Conservation (phyloP, 495 filamentous ascomycete species). For the Gamarada debralockiae region DNA sequence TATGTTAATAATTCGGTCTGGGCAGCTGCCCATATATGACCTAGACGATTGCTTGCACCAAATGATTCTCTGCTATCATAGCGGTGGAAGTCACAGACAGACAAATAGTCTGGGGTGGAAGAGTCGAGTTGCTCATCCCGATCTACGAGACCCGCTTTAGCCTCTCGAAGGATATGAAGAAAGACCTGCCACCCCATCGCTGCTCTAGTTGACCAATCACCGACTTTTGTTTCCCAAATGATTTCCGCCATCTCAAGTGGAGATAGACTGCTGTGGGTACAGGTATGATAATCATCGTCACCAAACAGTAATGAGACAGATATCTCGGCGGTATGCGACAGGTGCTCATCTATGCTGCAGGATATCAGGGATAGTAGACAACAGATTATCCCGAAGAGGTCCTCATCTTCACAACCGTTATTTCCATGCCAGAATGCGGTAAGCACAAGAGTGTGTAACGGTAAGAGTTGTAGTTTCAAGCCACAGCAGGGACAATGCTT, state of each 20-base stretch:
- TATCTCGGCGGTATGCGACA: background rate
- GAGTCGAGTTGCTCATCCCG: background rate
- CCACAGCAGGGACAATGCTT: constrained; percentile 16
- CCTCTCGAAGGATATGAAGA: background rate
- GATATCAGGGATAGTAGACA: constrained; percentile 13
- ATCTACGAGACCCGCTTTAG: background rate
- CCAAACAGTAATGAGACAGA: background rate
- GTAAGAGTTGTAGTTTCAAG: constrained; percentile 13
- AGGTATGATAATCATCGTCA: background rate
- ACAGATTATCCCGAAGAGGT: constrained; percentile 18
- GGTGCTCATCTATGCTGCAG: background rate
- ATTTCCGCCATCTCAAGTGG: background rate
- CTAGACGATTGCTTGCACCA: background rate
- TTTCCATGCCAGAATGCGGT: constrained; percentile 12
- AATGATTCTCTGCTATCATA: background rate
- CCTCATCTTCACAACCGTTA: constrained; percentile 14
- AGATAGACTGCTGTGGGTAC: background rate
- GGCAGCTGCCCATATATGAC: background rate
- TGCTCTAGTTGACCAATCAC: background rate
- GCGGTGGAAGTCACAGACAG: background rate
- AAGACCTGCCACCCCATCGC: background rate
- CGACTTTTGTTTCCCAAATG: background rate
- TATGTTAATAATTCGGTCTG: constrained; percentile 2
- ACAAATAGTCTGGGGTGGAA: background rate
- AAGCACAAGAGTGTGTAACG: constrained; percentile 21